phyloP scores from a whole-genome alignment of 2,329 filamentous ascomycete species.

The Epichloe typhina region DNA sequence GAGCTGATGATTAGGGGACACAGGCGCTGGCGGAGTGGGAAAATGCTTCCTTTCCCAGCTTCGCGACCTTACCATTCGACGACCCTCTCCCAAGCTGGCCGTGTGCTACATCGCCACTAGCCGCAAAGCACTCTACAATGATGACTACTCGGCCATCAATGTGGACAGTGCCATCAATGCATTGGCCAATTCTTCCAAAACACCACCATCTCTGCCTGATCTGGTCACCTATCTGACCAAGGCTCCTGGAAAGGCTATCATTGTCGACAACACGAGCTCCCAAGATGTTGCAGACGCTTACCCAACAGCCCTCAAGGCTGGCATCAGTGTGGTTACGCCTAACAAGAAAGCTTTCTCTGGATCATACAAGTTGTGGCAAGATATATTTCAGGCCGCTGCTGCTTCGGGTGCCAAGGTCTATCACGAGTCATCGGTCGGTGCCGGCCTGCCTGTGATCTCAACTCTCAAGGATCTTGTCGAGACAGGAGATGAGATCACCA shows the following conservation, averaged over 20 bases:
- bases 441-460: constrained; percentile 83
- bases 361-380: constrained; percentile 67
- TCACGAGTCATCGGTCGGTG: constrained; percentile 90
- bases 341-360: constrained; percentile 98
- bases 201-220: constrained; percentile 54
- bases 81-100: constrained; percentile 55
- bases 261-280: constrained; percentile 94
- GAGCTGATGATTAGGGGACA: constrained; percentile 7
- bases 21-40: constrained; percentile 86
- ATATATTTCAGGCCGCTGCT: constrained; percentile 66
- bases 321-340: constrained; percentile 84
- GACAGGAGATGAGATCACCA: constrained; percentile 81
- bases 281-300: constrained; percentile 75
- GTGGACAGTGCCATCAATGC: constrained; percentile 47
- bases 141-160: constrained; percentile 55
- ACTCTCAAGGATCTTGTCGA: constrained; percentile 89
- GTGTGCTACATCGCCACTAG: constrained; percentile 80
- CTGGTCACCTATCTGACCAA: constrained; percentile 65
- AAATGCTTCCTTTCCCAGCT: constrained; percentile 83
- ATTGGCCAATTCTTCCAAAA: constrained; percentile 49
- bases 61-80: constrained; percentile 49
- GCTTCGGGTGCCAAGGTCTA: constrained; percentile 69
- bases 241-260: constrained; percentile 64
- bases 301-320: constrained; percentile 64
- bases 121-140: constrained; percentile 65